Evolutionary conservation across 139 green algal genomes (phyloP).

Genomic region (Tetradesmus obliquus): DNA sequence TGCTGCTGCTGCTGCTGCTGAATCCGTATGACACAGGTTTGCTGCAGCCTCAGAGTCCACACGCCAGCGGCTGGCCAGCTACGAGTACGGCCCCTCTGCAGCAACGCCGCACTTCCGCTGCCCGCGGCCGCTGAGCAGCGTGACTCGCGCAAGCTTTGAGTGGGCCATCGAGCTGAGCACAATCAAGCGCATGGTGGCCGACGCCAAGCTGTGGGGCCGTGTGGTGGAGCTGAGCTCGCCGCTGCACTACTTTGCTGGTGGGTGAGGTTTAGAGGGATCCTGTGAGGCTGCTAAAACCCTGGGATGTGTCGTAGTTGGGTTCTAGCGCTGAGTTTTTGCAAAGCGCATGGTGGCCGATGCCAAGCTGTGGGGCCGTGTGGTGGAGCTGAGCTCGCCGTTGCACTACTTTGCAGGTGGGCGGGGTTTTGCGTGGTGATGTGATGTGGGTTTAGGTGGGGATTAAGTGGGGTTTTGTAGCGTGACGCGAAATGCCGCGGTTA

Average conservation of each 20-base stretch:
- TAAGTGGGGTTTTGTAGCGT: no score
- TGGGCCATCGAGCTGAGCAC: conserved; percentile 41
- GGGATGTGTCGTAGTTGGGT: background rate
- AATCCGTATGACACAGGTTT: conserved; percentile 2
- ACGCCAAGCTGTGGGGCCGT: conserved; percentile 44
- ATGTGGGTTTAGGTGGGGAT: no score
- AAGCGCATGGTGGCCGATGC: conserved; percentile 47
- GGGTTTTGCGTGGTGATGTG: background rate
- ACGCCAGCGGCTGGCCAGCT: conserved; percentile 15
- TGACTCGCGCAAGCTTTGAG: conserved; percentile 28
- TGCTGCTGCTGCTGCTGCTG: background rate
- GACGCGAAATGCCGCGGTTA: no score
- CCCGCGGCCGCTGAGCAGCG: conserved; percentile 28
- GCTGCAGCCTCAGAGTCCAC: conserved; percentile 30
- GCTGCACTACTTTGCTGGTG: conserved; percentile 42
- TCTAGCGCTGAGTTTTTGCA: background rate
- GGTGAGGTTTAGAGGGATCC: background rate
- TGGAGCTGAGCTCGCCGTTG: conserved; percentile 28
- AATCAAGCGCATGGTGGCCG: conserved; percentile 46
- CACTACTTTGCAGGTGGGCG: conserved; percentile 39
- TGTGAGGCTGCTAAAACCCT: background rate
- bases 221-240: conserved; percentile 42
- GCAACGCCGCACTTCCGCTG: conserved; percentile 36
- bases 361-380: conserved; percentile 41
- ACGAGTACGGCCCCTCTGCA: background rate